Percentiles rank a stretch among this genome's conserved stretches.
These are phyloP conservation scores for Eutrema japonicum DNA, from an alignment of 345 rosid species.

Conservation along the genomic window DNA sequence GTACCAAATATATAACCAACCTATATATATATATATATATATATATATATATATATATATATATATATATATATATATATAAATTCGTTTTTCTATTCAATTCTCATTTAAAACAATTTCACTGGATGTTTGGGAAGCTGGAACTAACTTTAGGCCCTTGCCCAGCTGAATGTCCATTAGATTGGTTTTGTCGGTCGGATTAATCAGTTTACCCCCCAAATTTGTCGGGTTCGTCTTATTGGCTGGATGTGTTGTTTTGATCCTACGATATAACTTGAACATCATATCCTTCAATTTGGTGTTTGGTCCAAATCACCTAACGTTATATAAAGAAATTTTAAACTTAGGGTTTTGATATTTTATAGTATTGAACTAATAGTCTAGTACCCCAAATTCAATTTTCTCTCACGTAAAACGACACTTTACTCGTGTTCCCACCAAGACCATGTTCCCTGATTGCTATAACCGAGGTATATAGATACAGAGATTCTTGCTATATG, in stretches of 20 bases:
- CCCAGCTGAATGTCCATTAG: neutral
- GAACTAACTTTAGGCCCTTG: neutral
- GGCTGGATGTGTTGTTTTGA: neutral
- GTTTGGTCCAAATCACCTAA: neutral
- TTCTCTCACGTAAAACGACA: conserved; percentile 23
- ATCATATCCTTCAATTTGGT: neutral
- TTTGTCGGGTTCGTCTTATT: neutral
- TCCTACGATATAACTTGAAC: neutral
- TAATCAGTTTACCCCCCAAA: neutral
- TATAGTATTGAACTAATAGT: neutral
- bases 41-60: too few species aligned
- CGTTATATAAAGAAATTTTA: too few species aligned
- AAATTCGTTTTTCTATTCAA: neutral
- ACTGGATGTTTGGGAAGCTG: neutral
- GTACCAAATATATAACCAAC: neutral
- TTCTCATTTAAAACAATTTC: neutral
- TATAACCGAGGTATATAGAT: conserved; percentile 34
- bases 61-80: neutral
- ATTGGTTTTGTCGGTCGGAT: neutral
- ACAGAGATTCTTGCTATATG: conserved; percentile 35
- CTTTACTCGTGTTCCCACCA: conserved; percentile 30
- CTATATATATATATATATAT: too few species aligned
- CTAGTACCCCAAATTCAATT: neutral
- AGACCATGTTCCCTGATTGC: conserved; percentile 41
- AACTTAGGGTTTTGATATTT: neutral